Base-by-base conservation (phyloP, 441 rosid species). In the Kokia cookei region DNA sequence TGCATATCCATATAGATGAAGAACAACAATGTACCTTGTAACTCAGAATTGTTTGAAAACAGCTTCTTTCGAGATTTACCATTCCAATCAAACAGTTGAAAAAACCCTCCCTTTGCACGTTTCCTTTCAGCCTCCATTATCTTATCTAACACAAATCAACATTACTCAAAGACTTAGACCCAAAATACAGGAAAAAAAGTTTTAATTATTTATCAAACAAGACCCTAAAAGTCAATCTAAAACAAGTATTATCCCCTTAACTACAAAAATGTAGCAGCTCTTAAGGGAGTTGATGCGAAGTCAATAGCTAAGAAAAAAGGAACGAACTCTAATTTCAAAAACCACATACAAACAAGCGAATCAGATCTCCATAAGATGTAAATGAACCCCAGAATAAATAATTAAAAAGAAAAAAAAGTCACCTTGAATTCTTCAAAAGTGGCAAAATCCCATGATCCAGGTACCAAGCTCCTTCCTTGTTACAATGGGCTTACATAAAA, bases 41-140 rank as follows among this genome's bases (percentile, higher is more conserved):
- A 45, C 47, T 82, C 87, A 2, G 85, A 75, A 71, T 73, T 79
- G 79, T 66, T 83, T 7, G 88, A 55, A 68, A 93, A 87, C 62
- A 88, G 84, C 86, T 90, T 93, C 90, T 91, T 92, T 47, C 89
- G 80, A 68, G 97, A 93, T 86, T 89, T 95, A 17, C 91, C 88
- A 78, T 89, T 82, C 99, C 99, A 95, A 76, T 90, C 93, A 78
- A 93, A 96, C 59, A 92, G 81, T 71, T 87, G 74, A 12, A 86
- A 85, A 73, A 92, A 85, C 27, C 90, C 84, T 78, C 96, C 93
- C 81, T 87, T 90, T 3, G 91, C 35, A 75, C 86, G 83, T 78
- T 90, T 91, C 71, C 84, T 86, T 80, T 91, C 90, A 35, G 84
- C 88, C 84, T 91, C 97, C 97, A 85, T 91, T 71, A 74, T 78